Evolutionary conservation across 2,329 filamentous ascomycete species (phyloP), one percentile per base, ranked within the genome.

Genomic region (Ceratocystis diversiconidia): DNA sequence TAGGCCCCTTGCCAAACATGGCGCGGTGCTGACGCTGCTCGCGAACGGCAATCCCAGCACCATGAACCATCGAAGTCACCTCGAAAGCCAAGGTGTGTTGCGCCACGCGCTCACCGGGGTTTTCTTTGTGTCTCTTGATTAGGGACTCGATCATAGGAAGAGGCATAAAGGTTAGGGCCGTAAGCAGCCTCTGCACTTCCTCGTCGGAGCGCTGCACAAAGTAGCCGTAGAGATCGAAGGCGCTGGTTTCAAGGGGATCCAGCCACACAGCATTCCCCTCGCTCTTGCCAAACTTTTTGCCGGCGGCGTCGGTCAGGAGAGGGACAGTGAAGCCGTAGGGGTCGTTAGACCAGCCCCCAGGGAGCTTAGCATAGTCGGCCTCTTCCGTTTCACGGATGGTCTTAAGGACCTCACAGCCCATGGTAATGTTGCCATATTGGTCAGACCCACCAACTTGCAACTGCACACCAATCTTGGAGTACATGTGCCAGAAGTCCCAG

Each of bases 401-500:
- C 74, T 92, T 92, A 71, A 97, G 82, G 2, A 88, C 84, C 68
- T 96, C 90, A 72, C 94, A 87, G 61, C 94, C 94, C 12, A 92
- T 86, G 32, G 95, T 82, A 69, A 99, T 97, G 75, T 99, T 99
- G 69, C 94, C 94, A 73, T 87, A 97, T 76, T 99, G 94, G 73
- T 99, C 94, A 5, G 91, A 91, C 48, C 94, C 94, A 66, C 94
- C 94, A 63, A 99, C 89, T 76, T 99, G 91, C 73, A 97, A 82
- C 72, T 92, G 87, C 8, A 91, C 80, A 61, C 82, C 82, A 28
- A 80, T 79, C 60, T 83, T 80, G 68, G 71, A 74, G 75, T 89
- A 95, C 77, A 97, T 82, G 70, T 89, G 81, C 89, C 90, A 97
- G 84, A 92, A 99, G 74, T 99, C 94, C 88, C 92, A 97, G 25